Base-by-base conservation (phyloP, 2,329 filamentous ascomycete species). In the Sordariomycetes sp. region DNA sequence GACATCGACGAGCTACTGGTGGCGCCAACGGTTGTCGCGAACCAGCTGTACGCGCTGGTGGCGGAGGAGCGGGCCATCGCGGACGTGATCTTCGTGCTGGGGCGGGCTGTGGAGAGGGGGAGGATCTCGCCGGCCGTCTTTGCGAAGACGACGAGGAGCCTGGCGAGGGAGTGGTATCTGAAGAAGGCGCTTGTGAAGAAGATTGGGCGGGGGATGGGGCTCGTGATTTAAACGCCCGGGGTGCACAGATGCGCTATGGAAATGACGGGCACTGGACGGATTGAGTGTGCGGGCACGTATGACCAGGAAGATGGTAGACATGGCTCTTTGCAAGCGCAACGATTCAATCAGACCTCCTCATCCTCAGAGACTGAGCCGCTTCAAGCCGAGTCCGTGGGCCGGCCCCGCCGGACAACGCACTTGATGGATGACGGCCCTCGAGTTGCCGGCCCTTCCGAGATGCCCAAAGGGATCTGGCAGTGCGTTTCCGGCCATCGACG, bases 1-100 rank as follows among this genome's bases (percentile, higher is more conserved):
- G 83, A 86, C 54, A 87, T 97, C 54, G 94, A 99, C 69, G 91
- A 96, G 60, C 80, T 97, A 37, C 78, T 99, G 2, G 90, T 97
- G n/a, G 90, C 92, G 3, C 91, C 93, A 1, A 97, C 90, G 0
- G 87, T 97, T 1, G 94, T 97, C 4, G 90, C 89, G 0, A 92
- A 93, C 63, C 94, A 99, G 75, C 75, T 99, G 24, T 99, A 97
- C 71, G 85, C 86, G 54, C 77, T 95, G 1, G 89, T 92, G 32
- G 90, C 91, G 1, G 94, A 99, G 68, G 93, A 97, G 73, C 81
- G 87, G 63, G 91, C 89, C 2, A 81, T 96, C 54, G 88, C 87
- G 35, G 93, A 97, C 69, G 88, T 90, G 2, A 84, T 97, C 62
- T 96, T 94, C 67, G 86, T 91, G 61, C 76, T 95, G 16, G 87